phyloP scores from a whole-genome alignment of 2,329 filamentous ascomycete genomes.

The Penicillium sp. region DNA sequence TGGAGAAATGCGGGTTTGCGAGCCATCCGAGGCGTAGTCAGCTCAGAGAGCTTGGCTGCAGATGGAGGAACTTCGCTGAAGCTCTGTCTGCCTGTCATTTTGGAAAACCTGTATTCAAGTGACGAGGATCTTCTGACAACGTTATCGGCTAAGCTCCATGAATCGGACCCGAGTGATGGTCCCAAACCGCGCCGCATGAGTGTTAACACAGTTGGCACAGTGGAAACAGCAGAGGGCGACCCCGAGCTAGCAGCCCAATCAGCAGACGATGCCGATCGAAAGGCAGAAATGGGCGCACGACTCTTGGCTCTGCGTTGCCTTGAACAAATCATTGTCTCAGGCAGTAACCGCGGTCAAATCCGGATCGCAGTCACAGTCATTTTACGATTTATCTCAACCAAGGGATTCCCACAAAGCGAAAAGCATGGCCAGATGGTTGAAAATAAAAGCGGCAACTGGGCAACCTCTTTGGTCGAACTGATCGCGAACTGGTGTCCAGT shows the following conservation, averaged over 20 bases:
- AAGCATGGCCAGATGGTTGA: conserved; percentile 42
- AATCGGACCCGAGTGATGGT: conserved; percentile 68
- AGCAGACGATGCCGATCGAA: conserved; percentile 81
- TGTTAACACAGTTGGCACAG: conserved; percentile 73
- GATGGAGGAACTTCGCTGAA: conserved; percentile 75
- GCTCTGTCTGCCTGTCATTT: conserved; percentile 77
- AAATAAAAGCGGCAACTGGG: conserved; percentile 65
- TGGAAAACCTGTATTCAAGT: conserved; percentile 78
- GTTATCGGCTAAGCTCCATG: conserved; percentile 67
- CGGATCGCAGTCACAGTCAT: conserved; percentile 73
- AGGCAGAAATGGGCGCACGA: conserved; percentile 86
- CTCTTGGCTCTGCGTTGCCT: conserved; percentile 83
- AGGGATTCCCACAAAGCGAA: conserved; percentile 59
- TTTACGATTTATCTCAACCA: conserved; percentile 68
- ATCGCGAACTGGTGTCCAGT: conserved; percentile 87
- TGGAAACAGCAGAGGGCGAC: conserved; percentile 69
- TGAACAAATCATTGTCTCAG: conserved; percentile 77
- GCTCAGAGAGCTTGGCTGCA: conserved; percentile 75
- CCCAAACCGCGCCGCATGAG: conserved; percentile 71
- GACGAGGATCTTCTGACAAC: conserved; percentile 65
- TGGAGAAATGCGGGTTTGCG: conserved; percentile 74
- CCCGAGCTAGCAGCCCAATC: conserved; percentile 69
- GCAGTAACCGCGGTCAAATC: conserved; percentile 78
- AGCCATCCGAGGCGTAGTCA: conserved; percentile 78
- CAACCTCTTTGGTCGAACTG: conserved; percentile 76